phyloP scores from a whole-genome alignment of 495 filamentous ascomycete genomes.

The Pyrenopolyporus hunteri region DNA sequence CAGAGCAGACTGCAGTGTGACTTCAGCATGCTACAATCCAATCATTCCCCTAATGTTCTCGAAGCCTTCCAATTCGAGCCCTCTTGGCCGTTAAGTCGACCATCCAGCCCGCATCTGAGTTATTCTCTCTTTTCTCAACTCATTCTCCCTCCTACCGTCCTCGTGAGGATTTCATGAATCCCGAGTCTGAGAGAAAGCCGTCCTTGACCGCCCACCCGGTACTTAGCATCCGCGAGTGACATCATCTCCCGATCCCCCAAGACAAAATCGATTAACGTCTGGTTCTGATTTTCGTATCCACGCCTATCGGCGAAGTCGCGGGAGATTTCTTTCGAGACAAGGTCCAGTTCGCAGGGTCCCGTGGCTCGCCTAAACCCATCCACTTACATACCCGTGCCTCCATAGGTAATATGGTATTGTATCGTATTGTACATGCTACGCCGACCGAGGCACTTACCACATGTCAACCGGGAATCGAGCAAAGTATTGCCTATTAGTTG shows the following conservation, averaged over 20 bases:
- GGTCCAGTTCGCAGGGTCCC: conserved; percentile 11
- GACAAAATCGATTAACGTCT: conserved; percentile 15
- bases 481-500: conserved; percentile 9
- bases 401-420: too few relatives aligned
- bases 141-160: neutral
- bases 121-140: conserved; percentile 14
- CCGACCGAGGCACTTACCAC: neutral
- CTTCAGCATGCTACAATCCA: conserved; percentile 34
- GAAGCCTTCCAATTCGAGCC: conserved; percentile 43
- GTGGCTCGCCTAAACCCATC: conserved; percentile 6
- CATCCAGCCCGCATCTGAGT: conserved; percentile 24
- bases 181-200: conserved; percentile 10
- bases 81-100: conserved; percentile 36
- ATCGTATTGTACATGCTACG: too few relatives aligned
- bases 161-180: conserved; percentile 3
- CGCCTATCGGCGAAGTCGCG: conserved; percentile 15
- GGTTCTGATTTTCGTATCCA: conserved; percentile 21
- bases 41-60: conserved; percentile 39
- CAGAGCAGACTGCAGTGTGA: conserved; percentile 33
- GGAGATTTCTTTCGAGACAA: conserved; percentile 6
- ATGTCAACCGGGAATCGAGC: conserved; percentile 22
- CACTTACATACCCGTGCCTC: neutral
- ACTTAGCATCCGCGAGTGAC: conserved; percentile 22
- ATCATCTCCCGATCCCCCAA: conserved; percentile 19
- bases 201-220: neutral